Evolutionary conservation across 495 filamentous ascomycete genomes (phyloP), one percentile per base, ranked within the genome.

Genomic region (Pseudoneurospora amorphoporcata): DNA sequence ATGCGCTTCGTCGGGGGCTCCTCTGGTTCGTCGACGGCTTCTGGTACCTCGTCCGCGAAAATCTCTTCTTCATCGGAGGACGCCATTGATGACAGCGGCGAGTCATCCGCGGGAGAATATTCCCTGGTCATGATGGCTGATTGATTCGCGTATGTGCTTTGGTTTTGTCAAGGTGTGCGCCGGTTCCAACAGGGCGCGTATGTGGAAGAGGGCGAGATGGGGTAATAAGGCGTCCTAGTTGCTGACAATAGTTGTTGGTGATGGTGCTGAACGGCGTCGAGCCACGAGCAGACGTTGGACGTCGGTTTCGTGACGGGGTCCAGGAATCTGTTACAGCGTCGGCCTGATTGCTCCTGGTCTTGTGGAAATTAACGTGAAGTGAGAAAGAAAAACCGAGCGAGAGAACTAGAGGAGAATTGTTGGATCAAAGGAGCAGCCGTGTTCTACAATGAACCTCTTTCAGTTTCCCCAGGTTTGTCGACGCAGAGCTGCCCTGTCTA

Each of bases 1-100:
- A 84, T 84, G 42, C 86, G 83, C 73, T 88, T 88, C 7, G 82
- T 77, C 14, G 86, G 86, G 72, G 84, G 86, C 8, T 82, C 82
- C 47, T 65, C 53, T 65, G 53, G 53, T 37, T 83, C 79, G 35
- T 82, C 77, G 23, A 79, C 72, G 70, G 81, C 70, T 17, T 81
- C 75, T 68, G 81, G 77, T 43, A 79, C 75, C 47, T 83, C 84
- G 70, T 84, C 82, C 65, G 85, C 84, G 39, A 82, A 82, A 39
- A 85, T 82, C 73, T 82, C 85, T 45, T 81, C 84, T 70, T 88
- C 85, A 2, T 80, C 79, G 70, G 84, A 83, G 9, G 82, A 82
- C 9, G 82, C 80, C 73, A 84, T 81, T 6, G 84, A 85, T 4
- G 80, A 82, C 14, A 83, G 74, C 8, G 81, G 78, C 17, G 81